Evolutionary conservation across 1,284 basidiomycete genomes (phyloP).

Genomic region (Ustilago tritici): DNA sequence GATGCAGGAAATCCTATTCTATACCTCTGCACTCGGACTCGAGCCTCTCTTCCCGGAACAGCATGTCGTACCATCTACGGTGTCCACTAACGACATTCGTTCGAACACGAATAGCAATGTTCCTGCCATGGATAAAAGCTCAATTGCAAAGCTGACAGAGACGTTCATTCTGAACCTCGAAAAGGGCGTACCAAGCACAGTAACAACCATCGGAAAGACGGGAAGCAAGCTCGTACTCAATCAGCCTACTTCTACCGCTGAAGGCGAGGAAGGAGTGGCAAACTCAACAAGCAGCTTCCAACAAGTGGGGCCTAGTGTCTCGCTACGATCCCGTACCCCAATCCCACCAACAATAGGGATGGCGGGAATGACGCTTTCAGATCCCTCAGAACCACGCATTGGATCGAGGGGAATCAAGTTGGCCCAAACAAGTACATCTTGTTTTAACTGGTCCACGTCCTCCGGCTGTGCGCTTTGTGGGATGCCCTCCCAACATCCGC

Average conservation of each 20-base stretch:
- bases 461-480: conserved; percentile 60
- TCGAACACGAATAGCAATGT: conserved; percentile 3
- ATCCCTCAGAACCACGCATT: conserved; percentile 33
- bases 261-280: neutral
- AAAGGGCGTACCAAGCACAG: conserved; percentile 62
- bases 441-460: conserved; percentile 19
- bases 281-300: conserved; percentile 29
- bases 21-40: conserved; percentile 32
- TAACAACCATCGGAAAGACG: conserved; percentile 62
- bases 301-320: conserved; percentile 37
- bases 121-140: conserved; percentile 54
- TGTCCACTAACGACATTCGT: conserved; percentile 15
- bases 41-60: conserved; percentile 24
- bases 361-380: conserved; percentile 1
- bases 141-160: conserved; percentile 58
- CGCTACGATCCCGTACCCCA: conserved; percentile 14
- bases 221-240: conserved; percentile 63
- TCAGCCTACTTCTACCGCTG: neutral
- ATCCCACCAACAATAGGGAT: conserved; percentile 7
- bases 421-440: conserved; percentile 47
- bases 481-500: conserved; percentile 48
- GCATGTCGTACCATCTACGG: conserved; percentile 26
- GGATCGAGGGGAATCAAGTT: conserved; percentile 52
- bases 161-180: conserved; percentile 63
- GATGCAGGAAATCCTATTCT: conserved; percentile 54